Conservation (phyloP, 352 stramenopile species). For the Phytopythium litorale region DNA sequence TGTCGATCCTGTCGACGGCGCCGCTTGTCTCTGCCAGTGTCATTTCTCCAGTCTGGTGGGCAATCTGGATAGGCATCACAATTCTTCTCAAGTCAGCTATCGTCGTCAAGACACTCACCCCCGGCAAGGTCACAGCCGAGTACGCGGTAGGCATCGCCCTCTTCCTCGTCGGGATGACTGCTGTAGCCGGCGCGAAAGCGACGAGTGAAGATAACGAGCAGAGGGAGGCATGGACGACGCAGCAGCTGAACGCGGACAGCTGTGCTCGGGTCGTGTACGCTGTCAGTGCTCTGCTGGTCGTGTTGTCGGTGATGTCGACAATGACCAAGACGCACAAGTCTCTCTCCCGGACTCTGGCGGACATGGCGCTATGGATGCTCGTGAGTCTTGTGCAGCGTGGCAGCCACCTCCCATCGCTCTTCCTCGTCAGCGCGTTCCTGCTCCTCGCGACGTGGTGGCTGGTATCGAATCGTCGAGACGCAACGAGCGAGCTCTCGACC, state of each 20-base stretch:
- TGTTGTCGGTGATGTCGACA: slow-evolving; percentile 8
- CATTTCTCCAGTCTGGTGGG: slow-evolving; percentile 21
- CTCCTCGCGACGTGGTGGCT: slow-evolving; percentile 24
- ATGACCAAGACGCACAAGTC: not conserved
- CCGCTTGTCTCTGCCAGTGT: slow-evolving; percentile 28
- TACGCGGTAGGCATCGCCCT: slow-evolving; percentile 7
- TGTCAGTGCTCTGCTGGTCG: slow-evolving; percentile 10
- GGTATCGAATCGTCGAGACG: slow-evolving; percentile 3
- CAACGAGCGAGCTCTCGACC: not conserved
- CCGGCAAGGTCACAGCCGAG: not conserved
- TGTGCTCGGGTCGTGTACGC: slow-evolving; percentile 52
- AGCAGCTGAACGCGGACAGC: slow-evolving; percentile 24
- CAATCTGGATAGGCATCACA: slow-evolving; percentile 33
- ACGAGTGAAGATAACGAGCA: not conserved
- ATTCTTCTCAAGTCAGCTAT: slow-evolving; percentile 7
- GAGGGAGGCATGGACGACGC: not conserved
- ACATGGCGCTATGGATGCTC: slow-evolving; percentile 66
- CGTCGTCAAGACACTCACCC: not conserved
- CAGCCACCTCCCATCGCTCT: slow-evolving; percentile 55
- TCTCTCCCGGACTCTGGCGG: slow-evolving; percentile 15
- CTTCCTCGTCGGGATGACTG: slow-evolving; percentile 25
- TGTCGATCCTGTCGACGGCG: slow-evolving; percentile 77
- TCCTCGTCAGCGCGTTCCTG: slow-evolving; percentile 47
- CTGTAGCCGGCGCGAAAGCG: not conserved
- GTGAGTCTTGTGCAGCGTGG: slow-evolving; percentile 54